Evolutionary conservation across 148 eudicot species (phyloP).

Genomic region (Vaccinium myrtillus): DNA sequence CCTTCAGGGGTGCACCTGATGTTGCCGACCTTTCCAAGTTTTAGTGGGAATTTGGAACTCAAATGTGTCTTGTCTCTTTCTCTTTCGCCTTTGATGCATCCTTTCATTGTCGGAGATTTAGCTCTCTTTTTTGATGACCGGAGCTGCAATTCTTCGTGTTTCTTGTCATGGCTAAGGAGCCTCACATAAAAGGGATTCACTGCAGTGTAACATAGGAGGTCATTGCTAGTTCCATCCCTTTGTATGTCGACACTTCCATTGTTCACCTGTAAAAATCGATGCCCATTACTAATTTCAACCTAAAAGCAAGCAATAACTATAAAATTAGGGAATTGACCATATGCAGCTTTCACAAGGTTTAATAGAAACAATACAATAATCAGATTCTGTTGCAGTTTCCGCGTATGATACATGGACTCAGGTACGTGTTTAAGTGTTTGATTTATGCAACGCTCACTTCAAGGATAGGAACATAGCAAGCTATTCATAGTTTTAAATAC

Average conservation of each 20-base stretch:
- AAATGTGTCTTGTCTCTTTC: slow-evolving; percentile 38
- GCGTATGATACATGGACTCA: not conserved
- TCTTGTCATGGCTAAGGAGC: slow-evolving; percentile 48
- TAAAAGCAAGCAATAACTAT: not conserved
- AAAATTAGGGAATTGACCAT: not conserved
- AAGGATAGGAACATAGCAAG: not conserved
- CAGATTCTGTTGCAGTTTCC: not conserved
- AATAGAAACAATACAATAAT: not conserved
- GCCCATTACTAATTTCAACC: not conserved
- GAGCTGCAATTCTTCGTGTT: slow-evolving; percentile 40
- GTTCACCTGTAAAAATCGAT: slow-evolving; percentile 55
- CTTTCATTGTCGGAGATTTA: slow-evolving; percentile 44
- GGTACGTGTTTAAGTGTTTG: not conserved
- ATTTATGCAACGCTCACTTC: not conserved
- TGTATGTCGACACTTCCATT: slow-evolving; percentile 67
- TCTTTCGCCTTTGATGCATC: slow-evolving; percentile 27
- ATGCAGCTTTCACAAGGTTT: not conserved
- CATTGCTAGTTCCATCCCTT: slow-evolving; percentile 28
- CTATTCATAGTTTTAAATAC: not conserved
- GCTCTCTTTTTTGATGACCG: slow-evolving; percentile 61
- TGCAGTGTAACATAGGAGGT: slow-evolving; percentile 57
- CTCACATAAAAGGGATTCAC: slow-evolving; percentile 58
- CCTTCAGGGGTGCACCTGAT: slow-evolving; percentile 62
- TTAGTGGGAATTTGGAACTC: slow-evolving; percentile 36
- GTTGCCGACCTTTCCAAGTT: slow-evolving; percentile 39